Conservation (phyloP, 169 alveolate genomes). For the Condylostoma magnum region DNA sequence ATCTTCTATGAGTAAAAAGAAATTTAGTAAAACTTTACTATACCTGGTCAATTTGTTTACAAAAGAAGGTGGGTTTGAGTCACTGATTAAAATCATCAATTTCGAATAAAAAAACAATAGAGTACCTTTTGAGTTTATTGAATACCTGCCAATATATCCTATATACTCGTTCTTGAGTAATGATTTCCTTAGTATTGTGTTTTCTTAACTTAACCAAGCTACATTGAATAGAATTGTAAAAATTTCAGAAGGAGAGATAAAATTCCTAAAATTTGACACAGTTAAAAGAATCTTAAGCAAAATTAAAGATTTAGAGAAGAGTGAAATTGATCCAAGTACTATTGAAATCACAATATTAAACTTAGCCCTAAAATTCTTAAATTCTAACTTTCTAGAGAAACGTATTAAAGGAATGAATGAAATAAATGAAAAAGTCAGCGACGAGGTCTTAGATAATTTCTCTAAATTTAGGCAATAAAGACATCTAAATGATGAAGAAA, state of each 20-base stretch:
- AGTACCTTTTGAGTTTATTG: slow-evolving; percentile 20
- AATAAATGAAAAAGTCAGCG: no score
- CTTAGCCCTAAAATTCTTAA: slow-evolving; percentile 4
- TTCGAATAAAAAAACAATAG: not conserved
- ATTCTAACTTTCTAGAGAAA: slow-evolving; percentile 20
- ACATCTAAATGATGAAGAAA: no score
- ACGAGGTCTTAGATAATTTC: no score
- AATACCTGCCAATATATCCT: not conserved
- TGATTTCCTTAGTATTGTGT: not conserved
- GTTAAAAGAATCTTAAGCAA: not conserved
- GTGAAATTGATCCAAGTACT: not conserved
- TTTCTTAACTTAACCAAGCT: not conserved
- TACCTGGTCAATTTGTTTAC: not conserved
- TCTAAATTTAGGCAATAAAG: no score
- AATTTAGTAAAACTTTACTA: not conserved
- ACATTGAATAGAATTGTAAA: slow-evolving; percentile 8
- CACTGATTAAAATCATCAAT: not conserved
- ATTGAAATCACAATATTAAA: not conserved
- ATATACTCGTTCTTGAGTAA: not conserved
- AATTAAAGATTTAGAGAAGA: not conserved
- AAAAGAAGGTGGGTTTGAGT: slow-evolving; percentile 1
- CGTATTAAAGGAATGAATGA: slow-evolving; percentile 22
- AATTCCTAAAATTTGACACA: slow-evolving; percentile 12
- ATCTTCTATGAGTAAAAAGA: not conserved
- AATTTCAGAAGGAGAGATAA: slow-evolving; percentile 7